phyloP scores from a whole-genome alignment of 2,329 filamentous ascomycete species.

The Rachicladosporium sp. region DNA sequence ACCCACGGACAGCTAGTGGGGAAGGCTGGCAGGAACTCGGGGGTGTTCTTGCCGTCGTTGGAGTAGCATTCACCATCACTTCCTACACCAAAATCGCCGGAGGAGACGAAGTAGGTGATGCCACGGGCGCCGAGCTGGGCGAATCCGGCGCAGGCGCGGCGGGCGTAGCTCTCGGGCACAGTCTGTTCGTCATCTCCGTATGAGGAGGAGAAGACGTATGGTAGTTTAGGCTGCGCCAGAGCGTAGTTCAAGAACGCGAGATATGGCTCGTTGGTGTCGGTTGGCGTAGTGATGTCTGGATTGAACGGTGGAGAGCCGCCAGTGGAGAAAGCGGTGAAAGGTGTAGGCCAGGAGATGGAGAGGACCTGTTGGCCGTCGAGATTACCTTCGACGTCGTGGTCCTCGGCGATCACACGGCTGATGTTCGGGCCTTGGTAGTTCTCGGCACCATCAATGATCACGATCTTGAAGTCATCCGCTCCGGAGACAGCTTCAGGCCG shows the following conservation, averaged over 20 bases:
- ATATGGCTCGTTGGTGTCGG: conserved; percentile 56
- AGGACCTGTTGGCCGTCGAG: conserved; percentile 52
- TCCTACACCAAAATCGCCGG: conserved; percentile 50
- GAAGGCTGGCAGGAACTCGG: conserved; percentile 33
- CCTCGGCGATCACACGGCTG: conserved; percentile 2
- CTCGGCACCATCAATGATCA: conserved; percentile 44
- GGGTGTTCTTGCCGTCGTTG: conserved; percentile 33
- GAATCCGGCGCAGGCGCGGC: conserved; percentile 50
- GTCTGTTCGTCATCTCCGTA: conserved; percentile 58
- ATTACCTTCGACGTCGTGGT: conserved; percentile 43
- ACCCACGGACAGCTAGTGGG: conserved; percentile 37
- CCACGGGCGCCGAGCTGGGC: conserved; percentile 53
- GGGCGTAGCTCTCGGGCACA: conserved; percentile 48
- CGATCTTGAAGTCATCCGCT: conserved; percentile 44
- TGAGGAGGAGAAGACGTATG: conserved; percentile 51
- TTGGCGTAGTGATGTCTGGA: conserved; percentile 34
- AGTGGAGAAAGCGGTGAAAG: conserved; percentile 47
- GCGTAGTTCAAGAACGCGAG: conserved; percentile 50
- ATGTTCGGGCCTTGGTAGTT: conserved; percentile 32
- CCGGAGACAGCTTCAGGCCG: conserved; percentile 37
- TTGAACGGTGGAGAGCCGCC: conserved; percentile 45
- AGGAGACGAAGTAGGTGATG: conserved; percentile 51
- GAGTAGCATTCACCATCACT: conserved; percentile 31
- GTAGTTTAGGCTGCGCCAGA: conserved; percentile 42
- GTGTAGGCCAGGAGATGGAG: conserved; percentile 41